Conservation (phyloP, 345 rosid species). For the Eucalyptus virginea region DNA sequence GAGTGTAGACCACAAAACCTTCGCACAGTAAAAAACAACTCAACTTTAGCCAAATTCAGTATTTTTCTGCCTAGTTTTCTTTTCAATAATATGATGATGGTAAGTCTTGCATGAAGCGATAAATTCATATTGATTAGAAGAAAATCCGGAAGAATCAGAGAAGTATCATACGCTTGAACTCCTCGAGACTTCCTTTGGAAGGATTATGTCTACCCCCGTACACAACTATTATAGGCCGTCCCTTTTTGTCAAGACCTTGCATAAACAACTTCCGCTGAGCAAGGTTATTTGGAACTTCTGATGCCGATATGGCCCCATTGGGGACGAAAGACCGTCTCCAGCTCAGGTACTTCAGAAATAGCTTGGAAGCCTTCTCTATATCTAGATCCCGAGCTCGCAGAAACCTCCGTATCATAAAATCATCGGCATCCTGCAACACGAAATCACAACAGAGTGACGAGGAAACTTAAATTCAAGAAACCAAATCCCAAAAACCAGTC, state of each 20-base stretch:
- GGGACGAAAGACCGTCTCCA: constrained; percentile 58
- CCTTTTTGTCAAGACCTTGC: constrained; percentile 68
- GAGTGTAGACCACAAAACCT: constrained; percentile 60
- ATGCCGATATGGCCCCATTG: constrained; percentile 38
- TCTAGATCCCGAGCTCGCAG: constrained; percentile 81
- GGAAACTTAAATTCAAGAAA: neutral
- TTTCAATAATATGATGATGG: neutral
- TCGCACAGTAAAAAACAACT: neutral
- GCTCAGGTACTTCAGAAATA: constrained; percentile 58
- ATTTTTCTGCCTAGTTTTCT: neutral
- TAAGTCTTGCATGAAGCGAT: neutral
- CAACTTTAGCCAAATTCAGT: neutral
- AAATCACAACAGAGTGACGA: neutral
- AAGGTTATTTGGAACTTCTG: constrained; percentile 48
- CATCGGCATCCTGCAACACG: constrained; percentile 60
- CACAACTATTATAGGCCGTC: constrained; percentile 52
- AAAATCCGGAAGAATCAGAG: neutral
- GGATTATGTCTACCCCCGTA: constrained; percentile 62
- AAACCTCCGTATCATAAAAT: constrained; percentile 71
- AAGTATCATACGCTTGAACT: constrained; percentile 56
- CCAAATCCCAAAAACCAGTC: neutral
- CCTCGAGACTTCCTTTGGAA: constrained; percentile 49
- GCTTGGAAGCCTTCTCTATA: constrained; percentile 67
- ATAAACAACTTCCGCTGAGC: constrained; percentile 56
- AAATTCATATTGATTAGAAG: neutral